A percentile compares a stretch with the other conserved stretches of the same genome.
These are phyloP conservation scores for Penicillium parvum DNA, from an alignment of 495 filamentous ascomycete genomes.

Conservation along the genomic window DNA sequence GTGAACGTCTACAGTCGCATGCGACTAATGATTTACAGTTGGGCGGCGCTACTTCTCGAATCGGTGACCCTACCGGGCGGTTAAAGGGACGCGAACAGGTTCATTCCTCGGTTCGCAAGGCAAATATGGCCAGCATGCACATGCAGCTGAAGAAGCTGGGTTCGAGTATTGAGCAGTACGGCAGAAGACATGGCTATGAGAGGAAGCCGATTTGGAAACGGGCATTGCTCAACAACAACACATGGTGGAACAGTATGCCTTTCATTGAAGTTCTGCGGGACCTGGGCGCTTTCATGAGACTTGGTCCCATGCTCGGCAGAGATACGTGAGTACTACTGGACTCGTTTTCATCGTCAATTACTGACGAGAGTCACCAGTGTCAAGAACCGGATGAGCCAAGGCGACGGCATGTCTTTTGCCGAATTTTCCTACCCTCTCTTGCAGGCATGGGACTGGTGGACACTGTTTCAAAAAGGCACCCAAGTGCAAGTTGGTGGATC, in stretches of 20 bases:
- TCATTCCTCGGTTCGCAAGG: constrained; percentile 50
- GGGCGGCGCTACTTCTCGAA: constrained; percentile 77
- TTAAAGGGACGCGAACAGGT: constrained; percentile 60
- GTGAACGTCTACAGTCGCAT: not conserved
- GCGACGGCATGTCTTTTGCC: constrained; percentile 87
- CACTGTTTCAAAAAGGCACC: constrained; percentile 61
- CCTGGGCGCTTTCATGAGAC: constrained; percentile 64
- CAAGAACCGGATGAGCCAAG: constrained; percentile 70
- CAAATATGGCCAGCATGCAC: constrained; percentile 72
- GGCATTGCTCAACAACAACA: constrained; percentile 69
- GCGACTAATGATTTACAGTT: constrained; percentile 44
- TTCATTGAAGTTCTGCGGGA: constrained; percentile 68
- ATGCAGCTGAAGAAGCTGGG: constrained; percentile 78
- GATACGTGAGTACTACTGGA: constrained; percentile 66
- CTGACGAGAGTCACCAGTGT: constrained; percentile 52
- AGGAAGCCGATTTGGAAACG: constrained; percentile 59
- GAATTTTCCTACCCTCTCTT: constrained; percentile 92
- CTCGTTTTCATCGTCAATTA: not conserved
- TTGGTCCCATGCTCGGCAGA: constrained; percentile 82
- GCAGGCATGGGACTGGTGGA: constrained; percentile 97
- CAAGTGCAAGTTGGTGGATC: constrained; percentile 89
- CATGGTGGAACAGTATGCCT: constrained; percentile 67
- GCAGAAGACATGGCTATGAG: constrained; percentile 54
- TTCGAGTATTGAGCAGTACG: constrained; percentile 61
- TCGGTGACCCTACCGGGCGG: constrained; percentile 85